Evolutionary conservation across 306 rosid species (phyloP), one percentile per base, ranked within the genome.

Genomic region (Cucurbita argyrosperma): DNA sequence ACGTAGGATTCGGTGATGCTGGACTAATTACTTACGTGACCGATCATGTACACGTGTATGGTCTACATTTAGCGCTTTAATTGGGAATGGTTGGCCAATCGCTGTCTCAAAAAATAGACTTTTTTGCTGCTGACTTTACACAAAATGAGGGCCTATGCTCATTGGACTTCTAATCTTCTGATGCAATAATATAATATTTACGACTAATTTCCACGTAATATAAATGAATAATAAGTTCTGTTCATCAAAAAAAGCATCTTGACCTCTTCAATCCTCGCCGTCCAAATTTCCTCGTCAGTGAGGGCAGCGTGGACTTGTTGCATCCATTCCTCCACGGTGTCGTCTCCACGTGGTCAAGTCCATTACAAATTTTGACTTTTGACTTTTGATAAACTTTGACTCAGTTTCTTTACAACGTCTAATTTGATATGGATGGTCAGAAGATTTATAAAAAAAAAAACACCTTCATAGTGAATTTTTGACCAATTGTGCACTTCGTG

Each of bases 301-400:
- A 90, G 89, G 57, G 96, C 91, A 61, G 87, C 92, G 59, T 92
- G 96, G 13, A 92, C 91, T 80, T 78, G 91, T 76, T 86, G 93
- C 85, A 92, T 71, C 1, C 87, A 79, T 55, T 86, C 96, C 78
- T 90, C 96, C 66, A 87, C 91, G 1, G 96, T 88, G 79, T 76
- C 86, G 93, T 90, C 80, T 74, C 55, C 26, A 30, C 26, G 50
- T 70, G 42, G 63, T n/a, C 67, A 49, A 52, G 58, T 66, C 30
- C 39, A 55, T 38, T 0, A 6, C 14, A 40, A 13, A n/a, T n/a
- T 40, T n/a, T 2, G 4, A 42, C 16, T 64, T 64, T 64, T 42
- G 71, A 62, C 69, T 8, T 38, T 62, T 62, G 13, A 61, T 7
- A 30, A 30, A 30, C 54, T 50, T 50, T 14, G 54, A 50, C 7